Percentiles rank a stretch among this genome's conserved stretches.
Conservation (phyloP, 1,284 basidiomycete species). For the Ustanciosporium gigantosporum region DNA sequence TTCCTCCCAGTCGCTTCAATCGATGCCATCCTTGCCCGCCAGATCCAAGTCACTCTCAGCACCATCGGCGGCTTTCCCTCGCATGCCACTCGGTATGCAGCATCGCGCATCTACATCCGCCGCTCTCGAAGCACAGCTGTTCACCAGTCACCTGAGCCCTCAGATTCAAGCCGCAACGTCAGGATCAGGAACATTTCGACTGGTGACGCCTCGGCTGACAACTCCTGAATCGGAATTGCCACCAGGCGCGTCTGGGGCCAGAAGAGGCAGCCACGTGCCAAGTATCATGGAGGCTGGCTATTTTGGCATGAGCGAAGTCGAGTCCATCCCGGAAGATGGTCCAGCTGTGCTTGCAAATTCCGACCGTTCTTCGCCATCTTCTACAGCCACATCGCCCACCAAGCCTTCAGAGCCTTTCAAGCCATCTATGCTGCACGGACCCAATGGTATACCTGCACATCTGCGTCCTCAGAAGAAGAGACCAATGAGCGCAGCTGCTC, state of each 20-base stretch:
- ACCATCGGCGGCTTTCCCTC: neutral
- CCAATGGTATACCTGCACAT: conserved; percentile 7
- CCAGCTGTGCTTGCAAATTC: too few relatives aligned
- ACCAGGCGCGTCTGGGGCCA: conserved; percentile 6
- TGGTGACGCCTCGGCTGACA: conserved; percentile 45
- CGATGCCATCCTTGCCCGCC: conserved; percentile 10
- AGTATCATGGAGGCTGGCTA: conserved; percentile 36
- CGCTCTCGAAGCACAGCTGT: conserved; percentile 35
- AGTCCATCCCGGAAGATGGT: neutral
- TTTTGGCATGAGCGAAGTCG: conserved; percentile 25
- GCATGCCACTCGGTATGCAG: conserved; percentile 1
- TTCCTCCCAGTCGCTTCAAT: neutral
- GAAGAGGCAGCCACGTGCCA: conserved; percentile 5
- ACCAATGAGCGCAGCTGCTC: conserved; percentile 41
- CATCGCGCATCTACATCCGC: conserved; percentile 28
- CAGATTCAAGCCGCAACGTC: conserved; percentile 53
- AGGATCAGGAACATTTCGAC: conserved; percentile 47
- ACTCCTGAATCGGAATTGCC: conserved; percentile 42
- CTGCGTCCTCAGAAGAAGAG: conserved; percentile 20
- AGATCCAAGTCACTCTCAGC: conserved; percentile 20
- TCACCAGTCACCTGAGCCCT: conserved; percentile 21
- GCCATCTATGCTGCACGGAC: conserved; percentile 35
- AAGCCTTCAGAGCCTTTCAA: conserved; percentile 24
- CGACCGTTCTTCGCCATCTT: neutral
- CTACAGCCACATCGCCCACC: neutral